Evolutionary conservation across 768 basidiomycete species (phyloP).

Genomic region (Lactarius psammicola): DNA sequence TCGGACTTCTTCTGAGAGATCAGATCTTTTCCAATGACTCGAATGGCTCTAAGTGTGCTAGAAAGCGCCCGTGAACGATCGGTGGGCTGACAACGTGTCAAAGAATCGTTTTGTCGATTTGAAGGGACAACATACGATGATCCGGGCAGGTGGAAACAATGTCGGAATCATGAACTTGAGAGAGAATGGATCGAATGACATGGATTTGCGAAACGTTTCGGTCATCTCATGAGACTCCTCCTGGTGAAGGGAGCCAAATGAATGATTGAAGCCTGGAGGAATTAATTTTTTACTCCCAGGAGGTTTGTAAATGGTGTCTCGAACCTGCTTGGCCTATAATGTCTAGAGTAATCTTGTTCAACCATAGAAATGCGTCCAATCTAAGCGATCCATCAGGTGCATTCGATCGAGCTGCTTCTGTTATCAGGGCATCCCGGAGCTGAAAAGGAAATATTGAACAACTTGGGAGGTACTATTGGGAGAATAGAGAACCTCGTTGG

Average conservation of each 20-base stretch:
- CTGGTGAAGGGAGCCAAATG: slow-evolving; percentile 16
- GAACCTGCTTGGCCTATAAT: slow-evolving; percentile 24
- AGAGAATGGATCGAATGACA: slow-evolving; percentile 16
- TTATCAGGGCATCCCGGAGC: slow-evolving; percentile 14
- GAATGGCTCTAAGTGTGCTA: slow-evolving; percentile 23
- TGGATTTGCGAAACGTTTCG: slow-evolving; percentile 20
- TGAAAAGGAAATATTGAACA: neutral
- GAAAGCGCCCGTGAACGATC: slow-evolving; percentile 9
- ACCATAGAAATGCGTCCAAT: slow-evolving; percentile 15
- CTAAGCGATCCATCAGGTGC: slow-evolving; percentile 11
- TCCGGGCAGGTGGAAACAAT: slow-evolving; percentile 11
- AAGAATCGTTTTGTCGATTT: neutral
- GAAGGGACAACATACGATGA: slow-evolving; percentile 18
- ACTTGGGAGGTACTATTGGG: neutral
- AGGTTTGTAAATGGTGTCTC: neutral
- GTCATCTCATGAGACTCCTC: slow-evolving; percentile 7
- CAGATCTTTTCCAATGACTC: slow-evolving; percentile 34
- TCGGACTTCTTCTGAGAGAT: slow-evolving; percentile 38
- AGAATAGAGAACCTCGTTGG: slow-evolving; percentile 17
- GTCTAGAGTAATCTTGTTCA: slow-evolving; percentile 23
- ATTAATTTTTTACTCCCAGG: neutral
- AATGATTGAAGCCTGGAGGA: slow-evolving; percentile 21
- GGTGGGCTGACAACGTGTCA: slow-evolving; percentile 14
- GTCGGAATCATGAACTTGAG: slow-evolving; percentile 8
- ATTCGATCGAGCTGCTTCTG: neutral